phyloP scores from a whole-genome alignment of 345 rosid genomes.

The Lumnitzera racemosa region DNA sequence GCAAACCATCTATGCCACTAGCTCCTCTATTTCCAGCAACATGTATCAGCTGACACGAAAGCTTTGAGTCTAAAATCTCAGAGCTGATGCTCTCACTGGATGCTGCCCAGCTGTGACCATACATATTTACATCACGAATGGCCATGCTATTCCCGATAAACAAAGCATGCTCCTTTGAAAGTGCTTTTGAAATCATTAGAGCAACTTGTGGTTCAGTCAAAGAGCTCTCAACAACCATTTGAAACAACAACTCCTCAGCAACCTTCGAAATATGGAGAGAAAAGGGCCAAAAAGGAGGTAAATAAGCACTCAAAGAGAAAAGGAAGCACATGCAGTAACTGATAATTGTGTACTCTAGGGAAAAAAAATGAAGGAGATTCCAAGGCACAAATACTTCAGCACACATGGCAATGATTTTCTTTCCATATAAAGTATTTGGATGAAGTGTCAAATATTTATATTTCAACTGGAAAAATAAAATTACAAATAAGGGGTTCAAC shows the following conservation, averaged over 20 bases:
- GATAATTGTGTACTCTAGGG: no score
- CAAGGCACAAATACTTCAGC: no score
- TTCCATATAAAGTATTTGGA: no score
- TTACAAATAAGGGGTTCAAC: no score
- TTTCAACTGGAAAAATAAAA: no score
- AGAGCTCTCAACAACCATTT: conserved; percentile 43
- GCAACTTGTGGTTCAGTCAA: conserved; percentile 85
- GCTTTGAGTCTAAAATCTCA: conserved; percentile 31
- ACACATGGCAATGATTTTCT: no score
- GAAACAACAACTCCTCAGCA: conserved; percentile 60
- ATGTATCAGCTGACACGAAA: conserved; percentile 48
- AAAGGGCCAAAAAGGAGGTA: conserved; percentile 2
- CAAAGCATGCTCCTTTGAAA: conserved; percentile 59
- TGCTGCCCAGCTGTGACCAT: conserved; percentile 44
- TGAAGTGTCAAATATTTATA: no score
- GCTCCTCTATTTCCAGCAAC: conserved; percentile 97
- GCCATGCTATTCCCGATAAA: conserved; percentile 96
- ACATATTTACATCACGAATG: conserved; percentile 89
- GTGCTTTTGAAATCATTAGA: conserved; percentile 46
- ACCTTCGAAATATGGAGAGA: conserved; percentile 40
- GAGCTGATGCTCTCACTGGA: conserved; percentile 22
- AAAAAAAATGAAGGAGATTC: no score
- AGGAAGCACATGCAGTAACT: no score
- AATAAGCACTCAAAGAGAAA: neutral
- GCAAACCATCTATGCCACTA: conserved; percentile 97